Conservation (phyloP, 1,284 basidiomycete genomes). For the Ustilago lituana region DNA sequence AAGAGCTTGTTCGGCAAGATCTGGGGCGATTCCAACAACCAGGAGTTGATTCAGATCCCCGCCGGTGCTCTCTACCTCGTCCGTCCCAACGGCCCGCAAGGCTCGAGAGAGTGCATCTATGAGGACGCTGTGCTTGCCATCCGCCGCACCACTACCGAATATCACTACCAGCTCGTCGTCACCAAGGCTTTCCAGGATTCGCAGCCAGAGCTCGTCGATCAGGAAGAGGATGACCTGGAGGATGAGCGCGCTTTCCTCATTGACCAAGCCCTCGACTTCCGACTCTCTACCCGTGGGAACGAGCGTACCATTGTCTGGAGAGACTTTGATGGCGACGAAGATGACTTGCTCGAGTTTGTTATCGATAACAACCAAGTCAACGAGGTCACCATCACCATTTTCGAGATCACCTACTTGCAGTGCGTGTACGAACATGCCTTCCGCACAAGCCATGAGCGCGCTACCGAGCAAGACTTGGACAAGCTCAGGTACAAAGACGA, state of each 20-base stretch:
- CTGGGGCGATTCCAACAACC: conserved; percentile 73
- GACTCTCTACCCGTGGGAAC: conserved; percentile 69
- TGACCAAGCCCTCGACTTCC: conserved; percentile 81
- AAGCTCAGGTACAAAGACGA: conserved; percentile 63
- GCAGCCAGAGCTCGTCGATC: conserved; percentile 90
- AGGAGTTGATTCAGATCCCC: conserved; percentile 84
- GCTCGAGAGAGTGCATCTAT: conserved; percentile 97
- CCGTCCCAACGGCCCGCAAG: conserved; percentile 87
- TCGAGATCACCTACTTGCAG: conserved; percentile 91
- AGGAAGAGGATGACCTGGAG: conserved; percentile 89
- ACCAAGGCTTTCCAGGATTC: conserved; percentile 95
- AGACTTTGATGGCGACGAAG: conserved; percentile 73
- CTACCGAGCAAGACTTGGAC: conserved; percentile 66
- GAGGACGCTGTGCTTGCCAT: conserved; percentile 95
- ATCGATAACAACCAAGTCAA: conserved; percentile 74
- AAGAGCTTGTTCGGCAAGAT: conserved; percentile 88
- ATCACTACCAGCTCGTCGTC: conserved; percentile 92
- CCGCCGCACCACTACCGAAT: conserved; percentile 81
- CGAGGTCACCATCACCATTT: conserved; percentile 83
- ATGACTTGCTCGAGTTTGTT: conserved; percentile 84
- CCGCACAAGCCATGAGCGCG: conserved; percentile 60
- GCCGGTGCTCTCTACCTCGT: conserved; percentile 91
- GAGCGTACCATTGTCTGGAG: conserved; percentile 70
- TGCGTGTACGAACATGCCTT: conserved; percentile 82
- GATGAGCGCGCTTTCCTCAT: conserved; percentile 87